Percentiles rank a stretch among this genome's conserved stretches.
These are phyloP conservation scores for Rhizophora mangle DNA, from an alignment of 345 rosid genomes.

Conservation along the genomic window DNA sequence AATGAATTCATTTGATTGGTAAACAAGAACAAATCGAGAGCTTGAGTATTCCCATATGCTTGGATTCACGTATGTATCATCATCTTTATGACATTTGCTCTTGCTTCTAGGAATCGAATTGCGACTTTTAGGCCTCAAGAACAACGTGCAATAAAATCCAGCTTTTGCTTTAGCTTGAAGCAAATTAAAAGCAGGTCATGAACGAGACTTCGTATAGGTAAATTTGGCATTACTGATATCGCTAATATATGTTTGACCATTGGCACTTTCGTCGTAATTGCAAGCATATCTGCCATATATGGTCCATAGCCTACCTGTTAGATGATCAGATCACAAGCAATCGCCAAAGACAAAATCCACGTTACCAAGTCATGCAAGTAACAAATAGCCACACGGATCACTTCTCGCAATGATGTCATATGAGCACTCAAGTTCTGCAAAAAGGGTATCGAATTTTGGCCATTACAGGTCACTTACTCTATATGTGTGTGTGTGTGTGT, in stretches of 20 bases:
- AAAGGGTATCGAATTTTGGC: not conserved
- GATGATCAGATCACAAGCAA: not conserved
- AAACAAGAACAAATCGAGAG: not conserved
- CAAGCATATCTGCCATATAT: not conserved
- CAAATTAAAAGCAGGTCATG: not conserved
- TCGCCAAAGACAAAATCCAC: not conserved
- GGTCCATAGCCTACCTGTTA: not conserved
- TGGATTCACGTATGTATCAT: not conserved
- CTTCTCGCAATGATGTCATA: not conserved
- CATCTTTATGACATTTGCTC: not conserved
- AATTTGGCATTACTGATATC: not conserved
- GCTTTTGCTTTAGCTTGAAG: not conserved
- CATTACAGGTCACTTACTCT: not conserved
- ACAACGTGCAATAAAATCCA: constrained; percentile 13
- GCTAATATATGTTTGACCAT: not conserved
- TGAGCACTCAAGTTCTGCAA: not conserved
- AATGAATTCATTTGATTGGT: too few species aligned
- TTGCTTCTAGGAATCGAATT: constrained; percentile 14
- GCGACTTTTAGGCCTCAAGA: constrained; percentile 11
- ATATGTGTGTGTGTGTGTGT: too few species aligned
- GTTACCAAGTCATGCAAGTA: not conserved
- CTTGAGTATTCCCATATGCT: not conserved
- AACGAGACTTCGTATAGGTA: not conserved
- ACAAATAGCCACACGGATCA: not conserved
- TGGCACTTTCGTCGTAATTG: not conserved